These are phyloP conservation scores for Lithohypha guttulata DNA, from an alignment of 2,329 filamentous ascomycete genomes.

Conservation along the genomic window DNA sequence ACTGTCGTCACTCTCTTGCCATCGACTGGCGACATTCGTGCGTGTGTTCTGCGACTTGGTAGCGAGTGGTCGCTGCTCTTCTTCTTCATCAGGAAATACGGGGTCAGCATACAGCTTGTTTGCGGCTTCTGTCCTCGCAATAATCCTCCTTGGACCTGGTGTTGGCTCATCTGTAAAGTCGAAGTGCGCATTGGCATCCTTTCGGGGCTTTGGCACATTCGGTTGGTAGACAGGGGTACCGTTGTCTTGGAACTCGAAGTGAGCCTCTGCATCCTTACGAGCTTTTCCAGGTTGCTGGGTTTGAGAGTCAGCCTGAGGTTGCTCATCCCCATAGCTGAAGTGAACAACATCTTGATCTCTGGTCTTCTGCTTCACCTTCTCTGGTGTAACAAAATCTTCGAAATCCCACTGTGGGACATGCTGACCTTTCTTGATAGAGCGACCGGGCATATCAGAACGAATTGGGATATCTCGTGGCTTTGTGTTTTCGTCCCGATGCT, in stretches of 20 bases:
- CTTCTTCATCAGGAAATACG: conserved; percentile 53
- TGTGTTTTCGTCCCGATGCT: conserved; percentile 21
- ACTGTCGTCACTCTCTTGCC: conserved; percentile 45
- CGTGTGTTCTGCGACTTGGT: conserved; percentile 63
- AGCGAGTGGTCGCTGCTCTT: conserved; percentile 40
- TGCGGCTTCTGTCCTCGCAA: conserved; percentile 24
- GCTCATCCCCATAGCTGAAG: conserved; percentile 60
- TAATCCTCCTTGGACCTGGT: conserved; percentile 34
- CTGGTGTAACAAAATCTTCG: conserved; percentile 73
- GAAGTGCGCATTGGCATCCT: conserved; percentile 73
- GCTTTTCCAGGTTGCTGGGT: conserved; percentile 40
- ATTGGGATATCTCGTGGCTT: conserved; percentile 17
- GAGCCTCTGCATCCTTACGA: conserved; percentile 66
- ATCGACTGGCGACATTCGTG: conserved; percentile 70
- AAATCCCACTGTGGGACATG: conserved; percentile 75
- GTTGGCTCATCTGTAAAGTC: conserved; percentile 58
- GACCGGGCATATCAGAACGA: no score
- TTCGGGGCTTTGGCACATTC: conserved; percentile 47
- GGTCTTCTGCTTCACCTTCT: conserved; percentile 57
- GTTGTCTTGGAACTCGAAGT: conserved; percentile 78
- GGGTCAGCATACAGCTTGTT: conserved; percentile 63
- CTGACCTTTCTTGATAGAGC: conserved; percentile 26
- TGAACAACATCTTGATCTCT: conserved; percentile 63
- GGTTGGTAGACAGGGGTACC: conserved; percentile 20
- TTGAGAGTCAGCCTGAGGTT: conserved; percentile 42